Evolutionary conservation across 1,284 basidiomycete species (phyloP).

Genomic region (Trichosporon faecale): DNA sequence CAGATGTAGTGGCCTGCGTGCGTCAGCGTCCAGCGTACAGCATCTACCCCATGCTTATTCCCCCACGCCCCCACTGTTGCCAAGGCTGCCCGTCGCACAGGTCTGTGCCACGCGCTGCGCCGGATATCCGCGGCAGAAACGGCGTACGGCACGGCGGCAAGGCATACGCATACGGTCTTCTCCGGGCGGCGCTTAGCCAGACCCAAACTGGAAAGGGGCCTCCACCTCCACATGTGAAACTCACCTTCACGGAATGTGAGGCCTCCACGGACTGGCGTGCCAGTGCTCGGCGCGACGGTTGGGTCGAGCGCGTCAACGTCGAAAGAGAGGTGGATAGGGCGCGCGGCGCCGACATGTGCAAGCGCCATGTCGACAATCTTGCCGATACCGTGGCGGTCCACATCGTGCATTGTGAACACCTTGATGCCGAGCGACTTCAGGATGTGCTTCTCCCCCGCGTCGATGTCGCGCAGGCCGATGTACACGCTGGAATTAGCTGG

Average conservation of each 20-base stretch:
- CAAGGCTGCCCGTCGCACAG: not conserved
- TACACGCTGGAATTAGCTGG: conserved; percentile 56
- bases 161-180: conserved; percentile 3
- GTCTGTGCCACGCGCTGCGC: too few relatives aligned
- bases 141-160: too few relatives aligned
- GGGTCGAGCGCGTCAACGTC: conserved; percentile 96
- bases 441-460: conserved; percentile 83
- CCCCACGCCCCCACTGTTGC: not conserved
- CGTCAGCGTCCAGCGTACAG: not conserved
- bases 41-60: not conserved
- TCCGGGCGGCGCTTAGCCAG: conserved; percentile 5
- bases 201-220: not conserved
- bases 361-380: conserved; percentile 93
- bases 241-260: conserved; percentile 96
- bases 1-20: conserved; percentile 66
- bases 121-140: not conserved
- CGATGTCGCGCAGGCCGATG: conserved; percentile 93
- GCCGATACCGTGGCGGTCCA: conserved; percentile 95
- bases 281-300: conserved; percentile 76
- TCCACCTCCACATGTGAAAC: conserved; percentile 47
- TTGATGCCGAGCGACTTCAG: conserved; percentile 84
- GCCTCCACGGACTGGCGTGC: conserved; percentile 77
- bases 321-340: conserved; percentile 92
- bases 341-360: conserved; percentile 83
- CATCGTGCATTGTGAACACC: conserved; percentile 96